phyloP scores from a whole-genome alignment of 768 basidiomycete genomes.

The Hemileccinum rubropunctum region DNA sequence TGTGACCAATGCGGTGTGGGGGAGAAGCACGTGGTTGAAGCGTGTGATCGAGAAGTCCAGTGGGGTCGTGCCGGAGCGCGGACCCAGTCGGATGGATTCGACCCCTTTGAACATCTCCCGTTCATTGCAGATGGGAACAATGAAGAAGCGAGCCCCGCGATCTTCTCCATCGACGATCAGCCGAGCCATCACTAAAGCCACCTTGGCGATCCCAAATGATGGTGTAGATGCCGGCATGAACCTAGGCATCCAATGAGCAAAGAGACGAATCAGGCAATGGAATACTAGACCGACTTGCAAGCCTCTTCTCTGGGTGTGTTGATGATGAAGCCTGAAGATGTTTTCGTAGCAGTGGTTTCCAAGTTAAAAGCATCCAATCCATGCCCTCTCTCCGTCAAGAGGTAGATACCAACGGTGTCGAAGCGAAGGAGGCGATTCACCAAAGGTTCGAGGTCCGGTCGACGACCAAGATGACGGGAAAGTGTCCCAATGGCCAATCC shows the following conservation, averaged over 20 bases:
- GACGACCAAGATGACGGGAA: slow-evolving; percentile 44
- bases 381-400: too few species aligned
- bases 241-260: slow-evolving; percentile 27
- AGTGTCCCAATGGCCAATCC: slow-evolving; percentile 55
- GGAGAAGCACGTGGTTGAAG: slow-evolving; percentile 53
- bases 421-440: slow-evolving; percentile 44
- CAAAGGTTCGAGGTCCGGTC: slow-evolving; percentile 49
- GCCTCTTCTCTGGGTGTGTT: too few species aligned
- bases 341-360: too few species aligned
- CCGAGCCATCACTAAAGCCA: slow-evolving; percentile 56
- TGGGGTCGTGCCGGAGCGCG: slow-evolving; percentile 50
- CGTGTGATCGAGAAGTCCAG: slow-evolving; percentile 57
- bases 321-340: too few species aligned
- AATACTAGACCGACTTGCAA: slow-evolving; percentile 37
- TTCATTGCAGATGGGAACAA: slow-evolving; percentile 54
- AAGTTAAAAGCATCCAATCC: too few species aligned
- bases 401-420: too few species aligned
- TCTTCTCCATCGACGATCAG: slow-evolving; percentile 52
- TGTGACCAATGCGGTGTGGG: slow-evolving; percentile 21
- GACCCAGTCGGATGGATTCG: slow-evolving; percentile 46
- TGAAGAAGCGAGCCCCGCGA: slow-evolving; percentile 50
- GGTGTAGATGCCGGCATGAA: slow-evolving; percentile 62
- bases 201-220: slow-evolving; percentile 48
- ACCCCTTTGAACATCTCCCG: slow-evolving; percentile 54
- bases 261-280: background rate